Evolutionary conservation across 306 rosid species (phyloP), one percentile per base, ranked within the genome.

Genomic region (Parietaria judaica): DNA sequence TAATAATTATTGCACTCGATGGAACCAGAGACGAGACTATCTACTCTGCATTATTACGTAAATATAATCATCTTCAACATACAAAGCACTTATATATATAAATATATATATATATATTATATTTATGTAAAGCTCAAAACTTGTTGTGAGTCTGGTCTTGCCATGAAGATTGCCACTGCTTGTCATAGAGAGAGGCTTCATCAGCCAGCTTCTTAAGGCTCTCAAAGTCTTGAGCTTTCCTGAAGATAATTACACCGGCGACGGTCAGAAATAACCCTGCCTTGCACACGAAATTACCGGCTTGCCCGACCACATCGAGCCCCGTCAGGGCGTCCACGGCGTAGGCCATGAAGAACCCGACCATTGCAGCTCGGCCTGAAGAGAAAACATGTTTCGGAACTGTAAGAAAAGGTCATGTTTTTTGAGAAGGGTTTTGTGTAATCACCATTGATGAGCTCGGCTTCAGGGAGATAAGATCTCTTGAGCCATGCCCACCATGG

Each of bases 401-500:
- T 23, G 5, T 41, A 41, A 41, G 45, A 41, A 41, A 8, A 41
- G 3, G 45, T 16, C 36, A 54, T 3, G 36, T 54, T 54, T 54
- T 41, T 58, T 15, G 16, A 53, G 35, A 41, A 6, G 49, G 7
- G 45, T 50, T 55, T 31, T 3, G 23, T 53, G 62, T 4, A 14
- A 35, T 44, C 4, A 72, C 81, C 79, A n/a, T 70, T 76, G 23
- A 80, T 56, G n/a, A 66, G 70, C 69, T 76, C 70, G 5, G 77
- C 75, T 36, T 81, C 69, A 13, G 74, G 78, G 11, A 77, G 73
- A 45, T 74, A 51, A 11, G 72, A 77, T 52, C 55, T 54, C 34
- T 8, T 14, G 8, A 73, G 66, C 78, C 86, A 77, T 56, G 78
- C 80, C 82, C 86, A 80, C 82, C 80, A 74, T 48, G 85, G 78